phyloP scores from a whole-genome alignment of 2,329 filamentous ascomycete genomes.

The Alternaria tenuissima region DNA sequence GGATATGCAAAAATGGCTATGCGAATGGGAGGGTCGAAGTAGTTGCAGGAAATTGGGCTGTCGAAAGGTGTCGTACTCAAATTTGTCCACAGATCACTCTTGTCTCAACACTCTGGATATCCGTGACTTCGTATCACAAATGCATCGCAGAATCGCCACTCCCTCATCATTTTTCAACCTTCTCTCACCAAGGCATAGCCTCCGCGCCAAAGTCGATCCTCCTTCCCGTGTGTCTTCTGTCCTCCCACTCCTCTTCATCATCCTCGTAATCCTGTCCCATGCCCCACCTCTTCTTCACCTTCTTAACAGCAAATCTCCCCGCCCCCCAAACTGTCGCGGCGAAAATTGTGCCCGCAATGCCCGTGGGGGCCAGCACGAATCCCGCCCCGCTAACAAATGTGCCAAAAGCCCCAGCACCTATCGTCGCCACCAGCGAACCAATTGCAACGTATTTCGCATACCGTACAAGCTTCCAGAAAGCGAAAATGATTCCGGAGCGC shows the following conservation, averaged over 20 bases:
- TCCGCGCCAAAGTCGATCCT: constrained; percentile 27
- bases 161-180: not conserved
- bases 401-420: constrained; percentile 50
- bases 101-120: not conserved
- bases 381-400: constrained; percentile 50
- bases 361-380: constrained; percentile 55
- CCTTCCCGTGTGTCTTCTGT: constrained; percentile 20
- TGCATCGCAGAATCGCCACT: not conserved
- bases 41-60: not conserved
- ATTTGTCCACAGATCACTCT: not conserved
- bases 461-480: constrained; percentile 54
- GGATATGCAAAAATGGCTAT: not conserved
- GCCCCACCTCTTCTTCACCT: constrained; percentile 41
- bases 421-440: constrained; percentile 50
- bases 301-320: constrained; percentile 48
- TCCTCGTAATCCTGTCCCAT: constrained; percentile 29
- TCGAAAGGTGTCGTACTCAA: not conserved
- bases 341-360: constrained; percentile 49
- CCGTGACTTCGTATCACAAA: not conserved
- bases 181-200: constrained; percentile 32
- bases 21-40: not conserved
- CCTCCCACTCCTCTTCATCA: constrained; percentile 31
- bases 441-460: constrained; percentile 56
- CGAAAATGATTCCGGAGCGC: constrained; percentile 51
- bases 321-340: constrained; percentile 52